Evolutionary conservation across 805 yeast species (phyloP), one percentile per base, ranked within the genome.

Genomic region (Candida gorgasii): DNA sequence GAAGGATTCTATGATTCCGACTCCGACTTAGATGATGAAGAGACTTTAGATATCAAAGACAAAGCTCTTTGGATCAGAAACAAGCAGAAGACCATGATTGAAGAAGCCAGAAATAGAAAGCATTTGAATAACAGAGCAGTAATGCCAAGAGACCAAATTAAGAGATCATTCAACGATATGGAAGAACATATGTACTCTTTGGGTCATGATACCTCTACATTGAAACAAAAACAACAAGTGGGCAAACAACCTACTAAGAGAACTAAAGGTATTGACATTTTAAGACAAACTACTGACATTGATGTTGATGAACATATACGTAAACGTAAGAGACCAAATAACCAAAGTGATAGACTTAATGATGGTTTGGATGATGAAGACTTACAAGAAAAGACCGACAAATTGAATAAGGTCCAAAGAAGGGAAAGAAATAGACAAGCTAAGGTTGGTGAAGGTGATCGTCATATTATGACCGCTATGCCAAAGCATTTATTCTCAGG

Each of bases 1-100:
- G 96, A 90, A 70, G 99, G 99, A 22, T 93, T 93, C 73, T 93
- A 93, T 66, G 95, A 89, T 54, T 84, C 95, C 24, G 97, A 90
- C 58, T 61, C 61, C 13, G 73, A 67, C 31, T 46, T 60, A 28
- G 63, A 59, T 48, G 86, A 82, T 45, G 89, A 82, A 53, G 84
- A 82, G 40, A 70, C 72, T 30, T 82, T 77, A 43, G 88, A 83
- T 40, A 75, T 93, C 40, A 79, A 76, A 53, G 89, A 82, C 51
- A 93, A 93, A 71, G 99, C 99, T 20, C 73, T 67, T 43, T 93
- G 98, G 98, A 89, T 93, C 57, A 84, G 99, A 69, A 82, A 89
- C 63, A 90, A 89, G 65, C 97, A 90, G 74, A 89, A 89, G 80
- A 78, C 78, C 67, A 92, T 93, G 96, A 84, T 85, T 59, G 81